These are phyloP conservation scores for Ceratobasidium papillatum DNA, from an alignment of 1,284 basidiomycete genomes.

Conservation along the genomic window DNA sequence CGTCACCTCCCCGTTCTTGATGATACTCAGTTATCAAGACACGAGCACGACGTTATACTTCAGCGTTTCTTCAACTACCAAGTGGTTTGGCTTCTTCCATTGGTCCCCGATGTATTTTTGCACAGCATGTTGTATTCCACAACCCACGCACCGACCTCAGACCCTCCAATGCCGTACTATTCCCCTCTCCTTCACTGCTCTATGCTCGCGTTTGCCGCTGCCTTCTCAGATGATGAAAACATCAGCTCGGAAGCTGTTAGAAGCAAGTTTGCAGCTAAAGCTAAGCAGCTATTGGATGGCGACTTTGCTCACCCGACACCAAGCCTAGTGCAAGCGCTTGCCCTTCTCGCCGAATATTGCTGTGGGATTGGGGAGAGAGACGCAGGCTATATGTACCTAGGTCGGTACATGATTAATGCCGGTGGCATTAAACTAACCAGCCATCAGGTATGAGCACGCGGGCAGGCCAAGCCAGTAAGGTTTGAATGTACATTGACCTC, in stretches of 20 bases:
- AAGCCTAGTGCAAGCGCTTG: constrained; percentile 15
- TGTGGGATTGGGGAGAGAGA: constrained; percentile 23
- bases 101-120: constrained; percentile 61
- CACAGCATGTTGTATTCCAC: constrained; percentile 52
- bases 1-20: constrained; percentile 2
- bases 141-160: neutral
- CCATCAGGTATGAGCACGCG: constrained; percentile 26
- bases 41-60: constrained; percentile 53
- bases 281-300: constrained; percentile 30
- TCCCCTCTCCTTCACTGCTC: constrained; percentile 24
- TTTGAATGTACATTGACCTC: neutral
- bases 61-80: constrained; percentile 68
- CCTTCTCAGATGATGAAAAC: neutral
- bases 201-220: constrained; percentile 13
- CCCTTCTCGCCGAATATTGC: constrained; percentile 20
- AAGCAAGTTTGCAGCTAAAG: constrained; percentile 13
- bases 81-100: constrained; percentile 63
- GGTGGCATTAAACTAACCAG: neutral
- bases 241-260: neutral
- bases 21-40: constrained; percentile 36
- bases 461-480: constrained; percentile 18
- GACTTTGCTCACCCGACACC: constrained; percentile 14
- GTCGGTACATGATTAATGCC: neutral
- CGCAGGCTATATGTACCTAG: constrained; percentile 36
- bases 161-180: constrained; percentile 12